Base-by-base conservation (phyloP, 805 yeast genomes). In the Metschnikowia drakensbergensis region DNA sequence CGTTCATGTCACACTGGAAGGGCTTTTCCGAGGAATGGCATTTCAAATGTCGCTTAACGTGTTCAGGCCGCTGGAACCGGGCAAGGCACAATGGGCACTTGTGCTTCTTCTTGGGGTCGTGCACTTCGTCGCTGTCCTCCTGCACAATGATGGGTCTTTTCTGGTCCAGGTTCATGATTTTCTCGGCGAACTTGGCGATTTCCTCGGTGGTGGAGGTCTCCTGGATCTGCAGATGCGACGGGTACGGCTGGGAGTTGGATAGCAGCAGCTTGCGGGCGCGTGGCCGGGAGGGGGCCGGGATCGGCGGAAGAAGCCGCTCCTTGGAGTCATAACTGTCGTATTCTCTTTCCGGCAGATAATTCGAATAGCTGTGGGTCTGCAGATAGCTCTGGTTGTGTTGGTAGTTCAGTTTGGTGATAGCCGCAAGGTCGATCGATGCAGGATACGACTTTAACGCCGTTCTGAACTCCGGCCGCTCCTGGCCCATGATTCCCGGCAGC, bases 51-150 rank as follows among this genome's bases (percentile, higher is more conserved):
- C 88, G 63, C 61, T 80, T 83, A 28, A 83, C 89, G 62, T 83
- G 89, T 58, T 83, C 89, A 2, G 89, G 86, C 54, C 86, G 65
- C 61, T 82, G 88, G 69, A 83, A 83, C 44, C 77, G 65, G 35
- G 81, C 74, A 42, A 77, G 80, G 60, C 88, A 82, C 37, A 82
- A 61, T 1, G 86, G 86, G 65, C 89, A 83, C 54, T 73, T 74
- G 62, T 83, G 87, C 44, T 73, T 71, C 62, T 82, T 83, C 58
- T 80, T 81, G 6, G 75, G 74, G 52, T 72, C 76, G 37, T 53
- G 45, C 29, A 50, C 50, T 43, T 77, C 74, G 45, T 71, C 68
- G 55, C 69, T 58, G 43, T 62, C 66, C 10, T 56, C 56, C 42
- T 51, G 57, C 44, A 57, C 48, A 40, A 58, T 50, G 25, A 57